Conservation (phyloP, 805 yeast species). For the Candida cerambycidarum region DNA sequence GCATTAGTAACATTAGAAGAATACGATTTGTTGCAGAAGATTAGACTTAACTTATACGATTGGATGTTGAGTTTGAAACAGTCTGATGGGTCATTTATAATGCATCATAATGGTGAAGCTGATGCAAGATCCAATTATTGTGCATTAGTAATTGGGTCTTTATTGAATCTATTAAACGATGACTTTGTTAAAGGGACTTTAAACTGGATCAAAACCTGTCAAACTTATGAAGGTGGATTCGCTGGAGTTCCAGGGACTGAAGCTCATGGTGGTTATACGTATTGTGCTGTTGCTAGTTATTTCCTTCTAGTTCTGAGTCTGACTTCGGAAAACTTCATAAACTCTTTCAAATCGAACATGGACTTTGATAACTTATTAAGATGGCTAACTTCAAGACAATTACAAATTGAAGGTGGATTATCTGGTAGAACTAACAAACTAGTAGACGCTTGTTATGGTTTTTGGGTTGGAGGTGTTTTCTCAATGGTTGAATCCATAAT, state of each 20-base stretch:
- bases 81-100: constrained; percentile 71
- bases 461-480: constrained; percentile 86
- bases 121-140: constrained; percentile 89
- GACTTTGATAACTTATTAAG: constrained; percentile 50
- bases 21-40: constrained; percentile 25
- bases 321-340: too few species aligned
- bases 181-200: constrained; percentile 54
- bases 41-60: constrained; percentile 43
- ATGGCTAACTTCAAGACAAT: constrained; percentile 77
- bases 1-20: constrained; percentile 56
- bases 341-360: constrained; percentile 20
- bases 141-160: constrained; percentile 68
- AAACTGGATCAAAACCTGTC: constrained; percentile 68
- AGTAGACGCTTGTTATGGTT: constrained; percentile 95
- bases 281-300: constrained; percentile 75
- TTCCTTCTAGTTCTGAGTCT: constrained; percentile 35
- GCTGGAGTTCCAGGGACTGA: constrained; percentile 77
- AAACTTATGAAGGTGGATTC: constrained; percentile 94
- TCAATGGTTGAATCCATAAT: constrained; percentile 59
- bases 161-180: constrained; percentile 62
- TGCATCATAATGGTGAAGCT: constrained; percentile 76
- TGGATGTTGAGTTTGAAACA: constrained; percentile 72
- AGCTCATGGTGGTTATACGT: constrained; percentile 97
- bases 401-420: constrained; percentile 77
- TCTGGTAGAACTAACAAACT: constrained; percentile 89